Conservation (phyloP, 208 protist species). For the Vickermania spadyakhi region DNA sequence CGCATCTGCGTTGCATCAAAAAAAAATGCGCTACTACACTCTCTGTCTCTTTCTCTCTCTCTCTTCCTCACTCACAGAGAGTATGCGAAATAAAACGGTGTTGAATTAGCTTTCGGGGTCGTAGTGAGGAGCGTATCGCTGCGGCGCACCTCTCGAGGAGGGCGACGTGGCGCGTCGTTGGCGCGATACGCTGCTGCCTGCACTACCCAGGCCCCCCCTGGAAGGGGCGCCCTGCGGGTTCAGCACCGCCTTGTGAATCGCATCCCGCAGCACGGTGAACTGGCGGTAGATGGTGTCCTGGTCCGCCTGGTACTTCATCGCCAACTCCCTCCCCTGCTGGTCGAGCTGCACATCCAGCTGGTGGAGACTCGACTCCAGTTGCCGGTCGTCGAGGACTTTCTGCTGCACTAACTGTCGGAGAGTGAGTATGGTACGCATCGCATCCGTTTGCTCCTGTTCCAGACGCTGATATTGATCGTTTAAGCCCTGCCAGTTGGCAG, state of each 20-base stretch:
- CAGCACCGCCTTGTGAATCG: slow-evolving; percentile 38
- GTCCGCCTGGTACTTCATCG: slow-evolving; percentile 69
- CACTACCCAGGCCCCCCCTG: neutral
- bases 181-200: neutral
- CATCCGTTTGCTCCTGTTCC: slow-evolving; percentile 38
- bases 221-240: neutral
- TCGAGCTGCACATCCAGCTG: slow-evolving; percentile 63
- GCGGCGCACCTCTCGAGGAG: too few relatives aligned
- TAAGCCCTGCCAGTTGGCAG: slow-evolving; percentile 37
- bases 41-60: too few relatives aligned
- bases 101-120: too few relatives aligned
- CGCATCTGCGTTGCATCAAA: too few relatives aligned
- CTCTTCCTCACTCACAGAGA: too few relatives aligned
- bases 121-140: too few relatives aligned
- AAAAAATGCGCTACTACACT: too few relatives aligned
- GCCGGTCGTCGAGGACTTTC: slow-evolving; percentile 65
- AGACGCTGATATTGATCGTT: slow-evolving; percentile 37
- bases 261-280: slow-evolving; percentile 53
- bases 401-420: slow-evolving; percentile 60
- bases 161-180: neutral
- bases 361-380: slow-evolving; percentile 61
- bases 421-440: slow-evolving; percentile 51
- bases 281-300: slow-evolving; percentile 64
- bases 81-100: too few relatives aligned
- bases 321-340: slow-evolving; percentile 70